Base-by-base conservation (phyloP, 148 eudicot species). In the Camellia japonica region DNA sequence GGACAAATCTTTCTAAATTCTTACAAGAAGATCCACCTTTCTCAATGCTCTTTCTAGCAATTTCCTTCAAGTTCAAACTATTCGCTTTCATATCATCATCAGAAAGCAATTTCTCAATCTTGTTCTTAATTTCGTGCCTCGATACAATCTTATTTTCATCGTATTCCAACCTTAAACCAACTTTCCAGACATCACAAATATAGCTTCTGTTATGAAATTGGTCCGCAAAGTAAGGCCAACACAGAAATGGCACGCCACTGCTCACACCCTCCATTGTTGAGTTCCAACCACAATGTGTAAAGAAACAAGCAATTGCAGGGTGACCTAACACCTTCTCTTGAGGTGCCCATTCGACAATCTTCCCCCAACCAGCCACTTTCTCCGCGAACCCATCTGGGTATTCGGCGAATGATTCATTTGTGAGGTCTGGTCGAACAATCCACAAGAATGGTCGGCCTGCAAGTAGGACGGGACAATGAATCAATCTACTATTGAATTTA, bases 11-110 rank as follows among this genome's bases (percentile, higher is more conserved):
- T 61, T 75, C 59, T 14, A 83, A 52, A 56, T 80, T 80, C 60
- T 75, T 19, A 20, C 12, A 44, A 30, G 86, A 83, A 6, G 82
- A 79, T 5, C 86, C 86, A 41, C 77, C 83, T 63, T 80, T 19
- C 7, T 49, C 14, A 11, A 76, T 51, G 5, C 80, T 69, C 54
- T 56, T 10, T 46, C 18, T 20, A 61, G 72, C 80, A 65, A 75
- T 63, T 19, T 56, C 80, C 86, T 67, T 80, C 83, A 80, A 23
- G 73, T 73, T 75, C n/a, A 76, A 1, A 69, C 73, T 83, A 75
- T 76, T 83, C 20, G 38, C 66, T 47, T 46, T 80, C 0, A 80
- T 49, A 4, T 2, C 38, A 0, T 14, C 43, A 76, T 80, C 70
- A 18, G 13, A 49, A 4, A 80, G 43, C 74, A 83, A 47, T 18